A percentile compares a stretch with the other conserved stretches of the same genome.
phyloP scores from a whole-genome alignment of 1,284 basidiomycete species.

The Microstroma glucosiphilum region DNA sequence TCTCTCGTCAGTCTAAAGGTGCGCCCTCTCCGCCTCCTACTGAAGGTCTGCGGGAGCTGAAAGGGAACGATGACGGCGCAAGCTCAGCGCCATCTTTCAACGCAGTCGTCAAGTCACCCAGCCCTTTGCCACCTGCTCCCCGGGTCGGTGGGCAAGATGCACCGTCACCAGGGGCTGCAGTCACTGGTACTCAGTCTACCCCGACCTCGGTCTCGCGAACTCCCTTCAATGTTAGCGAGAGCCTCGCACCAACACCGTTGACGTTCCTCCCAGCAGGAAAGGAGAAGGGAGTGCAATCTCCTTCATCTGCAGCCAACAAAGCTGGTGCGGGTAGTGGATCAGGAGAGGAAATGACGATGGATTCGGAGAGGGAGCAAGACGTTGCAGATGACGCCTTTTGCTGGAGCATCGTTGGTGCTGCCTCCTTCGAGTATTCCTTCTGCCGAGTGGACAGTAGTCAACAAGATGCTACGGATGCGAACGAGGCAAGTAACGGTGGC shows the following conservation, averaged over 20 bases:
- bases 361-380: background rate
- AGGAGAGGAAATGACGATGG: background rate
- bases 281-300: background rate
- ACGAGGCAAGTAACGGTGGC: too few relatives aligned
- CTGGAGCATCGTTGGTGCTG: slow-evolving; percentile 6
- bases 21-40: too few relatives aligned
- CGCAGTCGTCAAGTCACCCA: too few relatives aligned
- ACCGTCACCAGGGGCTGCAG: too few relatives aligned
- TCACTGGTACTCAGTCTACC: too few relatives aligned
- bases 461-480: background rate
- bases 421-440: slow-evolving; percentile 5
- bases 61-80: too few relatives aligned
- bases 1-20: too few relatives aligned
- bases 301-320: background rate
- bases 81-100: too few relatives aligned
- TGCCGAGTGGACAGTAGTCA: background rate
- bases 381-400: slow-evolving; percentile 5
- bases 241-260: background rate
- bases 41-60: too few relatives aligned
- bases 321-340: background rate
- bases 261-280: slow-evolving; percentile 1
- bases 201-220: background rate
- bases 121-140: too few relatives aligned
- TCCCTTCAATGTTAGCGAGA: background rate
- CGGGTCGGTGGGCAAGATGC: too few relatives aligned